Evolutionary conservation across 1,284 basidiomycete genomes (phyloP).

Genomic region (Xerocomus nothofagi): DNA sequence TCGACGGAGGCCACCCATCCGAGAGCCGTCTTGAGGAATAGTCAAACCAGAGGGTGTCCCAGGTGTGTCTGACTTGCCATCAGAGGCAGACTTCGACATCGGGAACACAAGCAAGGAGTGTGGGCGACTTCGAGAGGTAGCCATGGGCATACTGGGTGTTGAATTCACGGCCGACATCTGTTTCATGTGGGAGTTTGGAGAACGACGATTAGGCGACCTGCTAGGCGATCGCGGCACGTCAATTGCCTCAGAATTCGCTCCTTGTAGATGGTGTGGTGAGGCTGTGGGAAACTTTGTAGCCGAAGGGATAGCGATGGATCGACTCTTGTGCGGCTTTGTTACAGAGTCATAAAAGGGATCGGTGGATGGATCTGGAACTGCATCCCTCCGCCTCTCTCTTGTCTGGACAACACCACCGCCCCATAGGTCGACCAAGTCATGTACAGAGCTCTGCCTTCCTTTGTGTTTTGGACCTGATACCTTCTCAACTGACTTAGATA

Average conservation of each 20-base stretch:
- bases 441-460: conserved; percentile 72
- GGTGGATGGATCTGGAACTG: conserved; percentile 15
- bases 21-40: conserved; percentile 46
- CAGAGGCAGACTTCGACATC: conserved; percentile 44
- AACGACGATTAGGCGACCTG: conserved; percentile 31
- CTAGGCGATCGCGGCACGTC: conserved; percentile 32
- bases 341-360: conserved; percentile 19
- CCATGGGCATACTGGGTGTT: conserved; percentile 16
- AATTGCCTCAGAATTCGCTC: conserved; percentile 15
- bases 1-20: conserved; percentile 44
- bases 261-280: conserved; percentile 36
- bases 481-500: conserved; percentile 25
- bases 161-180: conserved; percentile 30
- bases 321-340: conserved; percentile 20
- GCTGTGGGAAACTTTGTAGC: conserved; percentile 23
- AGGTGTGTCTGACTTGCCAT: conserved; percentile 35
- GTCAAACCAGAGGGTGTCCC: conserved; percentile 39
- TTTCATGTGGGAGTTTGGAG: conserved; percentile 29
- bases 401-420: conserved; percentile 49
- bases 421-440: conserved; percentile 75
- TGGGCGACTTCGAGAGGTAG: conserved; percentile 53
- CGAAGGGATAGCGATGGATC: conserved; percentile 17
- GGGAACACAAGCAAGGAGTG: conserved; percentile 76
- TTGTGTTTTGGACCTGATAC: conserved; percentile 30
- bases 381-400: conserved; percentile 41